Evolutionary conservation across 2,329 filamentous ascomycete species (phyloP).

Genomic region (Beauveria sp.): DNA sequence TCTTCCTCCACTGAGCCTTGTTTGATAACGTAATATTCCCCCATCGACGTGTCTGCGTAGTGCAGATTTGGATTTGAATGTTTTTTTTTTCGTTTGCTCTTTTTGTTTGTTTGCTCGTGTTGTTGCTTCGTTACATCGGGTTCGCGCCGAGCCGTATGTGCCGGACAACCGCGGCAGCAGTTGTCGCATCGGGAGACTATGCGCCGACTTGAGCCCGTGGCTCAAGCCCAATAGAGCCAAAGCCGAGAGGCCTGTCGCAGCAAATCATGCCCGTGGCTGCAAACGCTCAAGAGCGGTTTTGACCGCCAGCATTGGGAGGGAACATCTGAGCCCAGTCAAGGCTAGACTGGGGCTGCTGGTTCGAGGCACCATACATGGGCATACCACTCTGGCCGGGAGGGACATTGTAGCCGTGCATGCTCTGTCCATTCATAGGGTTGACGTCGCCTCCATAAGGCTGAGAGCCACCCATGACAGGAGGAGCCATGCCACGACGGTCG

Average conservation of each 20-base stretch:
- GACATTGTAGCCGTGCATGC: conserved; percentile 59
- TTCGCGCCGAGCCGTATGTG: not conserved
- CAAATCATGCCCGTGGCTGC: conserved; percentile 26
- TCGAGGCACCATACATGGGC: conserved; percentile 54
- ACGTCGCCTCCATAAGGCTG: conserved; percentile 53
- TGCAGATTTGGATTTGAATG: not conserved
- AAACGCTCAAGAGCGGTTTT: conserved; percentile 37
- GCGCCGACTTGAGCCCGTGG: conserved; percentile 14
- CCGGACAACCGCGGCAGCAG: not conserved
- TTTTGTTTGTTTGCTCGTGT: not conserved
- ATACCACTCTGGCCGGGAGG: conserved; percentile 55
- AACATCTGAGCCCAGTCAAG: conserved; percentile 76
- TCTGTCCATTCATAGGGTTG: conserved; percentile 57
- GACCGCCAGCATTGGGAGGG: conserved; percentile 53
- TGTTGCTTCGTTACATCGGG: not conserved
- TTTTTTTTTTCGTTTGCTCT: not conserved
- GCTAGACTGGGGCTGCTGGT: conserved; percentile 53
- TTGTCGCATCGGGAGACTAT: not conserved
- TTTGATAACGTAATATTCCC: conserved; percentile 1
- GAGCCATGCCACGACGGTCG: conserved; percentile 49
- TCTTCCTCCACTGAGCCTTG: conserved; percentile 22
- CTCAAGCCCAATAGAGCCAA: conserved; percentile 15
- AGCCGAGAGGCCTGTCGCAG: conserved; percentile 14
- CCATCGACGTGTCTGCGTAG: not conserved
- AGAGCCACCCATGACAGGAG: conserved; percentile 42